These are phyloP conservation scores for Rhizopus arrhizus DNA, from an alignment of 371 early-diverging fungal species.

Conservation along the genomic window DNA sequence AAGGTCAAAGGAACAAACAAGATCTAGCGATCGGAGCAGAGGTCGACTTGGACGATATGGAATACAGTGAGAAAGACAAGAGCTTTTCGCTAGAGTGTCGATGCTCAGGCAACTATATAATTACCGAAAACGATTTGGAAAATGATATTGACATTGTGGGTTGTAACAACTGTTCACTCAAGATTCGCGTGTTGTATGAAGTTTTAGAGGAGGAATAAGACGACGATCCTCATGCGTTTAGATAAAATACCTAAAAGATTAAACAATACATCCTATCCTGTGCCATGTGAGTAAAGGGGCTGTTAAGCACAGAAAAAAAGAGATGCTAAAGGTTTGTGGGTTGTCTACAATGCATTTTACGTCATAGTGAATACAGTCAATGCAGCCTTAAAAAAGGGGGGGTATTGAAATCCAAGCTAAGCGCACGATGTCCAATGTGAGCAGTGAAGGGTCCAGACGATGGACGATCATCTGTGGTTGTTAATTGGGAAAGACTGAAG, in stretches of 20 bases:
- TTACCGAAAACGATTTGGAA: conserved; percentile 58
- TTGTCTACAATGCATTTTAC: no score
- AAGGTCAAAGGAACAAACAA: conserved; percentile 28
- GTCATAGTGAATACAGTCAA: no score
- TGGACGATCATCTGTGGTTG: no score
- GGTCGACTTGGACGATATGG: conserved; percentile 51
- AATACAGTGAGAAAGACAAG: conserved; percentile 31
- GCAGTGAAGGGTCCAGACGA: no score
- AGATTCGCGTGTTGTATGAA: conserved; percentile 57
- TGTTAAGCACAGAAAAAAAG: no score
- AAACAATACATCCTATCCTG: background rate
- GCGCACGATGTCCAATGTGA: no score
- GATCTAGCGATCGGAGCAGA: conserved; percentile 43
- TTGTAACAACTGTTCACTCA: conserved; percentile 59
- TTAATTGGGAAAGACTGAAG: no score
- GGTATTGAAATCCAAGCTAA: no score
- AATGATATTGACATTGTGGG: conserved; percentile 48
- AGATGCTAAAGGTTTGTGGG: no score
- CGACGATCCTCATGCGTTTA: background rate
- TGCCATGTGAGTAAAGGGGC: background rate
- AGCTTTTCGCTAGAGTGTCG: conserved; percentile 50
- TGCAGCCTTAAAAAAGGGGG: no score
- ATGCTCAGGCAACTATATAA: conserved; percentile 55
- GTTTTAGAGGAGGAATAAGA: conserved; percentile 38
- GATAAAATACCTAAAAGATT: background rate